These are phyloP conservation scores for Talaromyces atroroseus DNA, from an alignment of 2,329 filamentous ascomycete species.

Conservation along the genomic window DNA sequence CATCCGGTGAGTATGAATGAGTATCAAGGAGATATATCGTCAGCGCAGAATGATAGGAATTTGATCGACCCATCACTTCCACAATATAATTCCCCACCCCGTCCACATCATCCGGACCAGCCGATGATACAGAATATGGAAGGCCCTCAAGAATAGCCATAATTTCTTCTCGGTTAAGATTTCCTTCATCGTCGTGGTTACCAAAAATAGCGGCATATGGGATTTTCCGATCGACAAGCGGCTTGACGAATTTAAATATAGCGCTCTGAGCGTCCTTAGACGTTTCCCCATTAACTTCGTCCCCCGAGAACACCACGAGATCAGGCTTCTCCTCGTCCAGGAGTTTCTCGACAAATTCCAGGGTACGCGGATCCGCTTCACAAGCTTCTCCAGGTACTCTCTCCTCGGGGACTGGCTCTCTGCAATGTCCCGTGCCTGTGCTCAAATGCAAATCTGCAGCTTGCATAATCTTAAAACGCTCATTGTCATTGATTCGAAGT, in stretches of 20 bases:
- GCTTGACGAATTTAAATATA: conserved; percentile 84
- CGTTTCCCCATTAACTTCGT: conserved; percentile 92
- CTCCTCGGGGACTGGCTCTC: conserved; percentile 74
- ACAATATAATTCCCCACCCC: conserved; percentile 94
- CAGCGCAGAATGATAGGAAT: conserved; percentile 77
- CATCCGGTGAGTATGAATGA: conserved; percentile 85
- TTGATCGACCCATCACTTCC: conserved; percentile 76
- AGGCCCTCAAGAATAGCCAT: conserved; percentile 84
- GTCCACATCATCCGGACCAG: conserved; percentile 76
- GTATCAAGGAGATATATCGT: conserved; percentile 95
- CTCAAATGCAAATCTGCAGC: conserved; percentile 90
- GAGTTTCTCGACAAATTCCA: conserved; percentile 79
- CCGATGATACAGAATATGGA: conserved; percentile 80
- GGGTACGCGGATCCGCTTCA: conserved; percentile 83
- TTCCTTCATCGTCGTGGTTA: conserved; percentile 92
- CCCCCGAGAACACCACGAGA: conserved; percentile 82
- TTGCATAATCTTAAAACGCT: conserved; percentile 96
- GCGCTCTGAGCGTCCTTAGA: conserved; percentile 87
- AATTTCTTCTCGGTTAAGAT: conserved; percentile 67
- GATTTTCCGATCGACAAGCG: conserved; percentile 80
- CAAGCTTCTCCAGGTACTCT: conserved; percentile 67
- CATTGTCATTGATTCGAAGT: conserved; percentile 76
- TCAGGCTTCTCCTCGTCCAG: conserved; percentile 93
- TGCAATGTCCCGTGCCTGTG: conserved; percentile 78
- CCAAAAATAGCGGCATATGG: conserved; percentile 94